phyloP scores from a whole-genome alignment of 495 filamentous ascomycete species.

The Penicillium samsonianum region DNA sequence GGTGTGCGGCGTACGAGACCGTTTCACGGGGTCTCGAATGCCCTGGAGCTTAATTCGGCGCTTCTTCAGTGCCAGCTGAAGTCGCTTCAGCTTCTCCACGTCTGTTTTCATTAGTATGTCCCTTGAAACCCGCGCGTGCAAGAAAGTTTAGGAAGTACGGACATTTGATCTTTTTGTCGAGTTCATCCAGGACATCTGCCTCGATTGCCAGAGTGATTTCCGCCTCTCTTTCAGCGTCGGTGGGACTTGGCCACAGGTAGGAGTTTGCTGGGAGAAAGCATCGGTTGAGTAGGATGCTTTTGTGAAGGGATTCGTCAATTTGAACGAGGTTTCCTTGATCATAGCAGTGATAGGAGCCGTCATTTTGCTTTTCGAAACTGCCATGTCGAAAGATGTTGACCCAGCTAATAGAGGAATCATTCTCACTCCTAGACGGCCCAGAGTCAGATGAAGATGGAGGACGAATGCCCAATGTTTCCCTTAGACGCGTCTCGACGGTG shows the following conservation, averaged over 20 bases:
- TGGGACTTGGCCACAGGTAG: neutral
- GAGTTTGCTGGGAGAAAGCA: neutral
- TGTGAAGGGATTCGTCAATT: constrained; percentile 3
- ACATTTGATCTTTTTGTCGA: constrained; percentile 4
- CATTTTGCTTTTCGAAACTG: constrained; percentile 2
- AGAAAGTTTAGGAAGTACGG: neutral
- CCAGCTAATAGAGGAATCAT: neutral
- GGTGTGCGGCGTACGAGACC: neutral
- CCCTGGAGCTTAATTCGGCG: constrained; percentile 1
- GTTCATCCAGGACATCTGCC: constrained; percentile 2
- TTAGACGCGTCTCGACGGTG: neutral
- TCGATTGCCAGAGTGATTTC: constrained; percentile 4
- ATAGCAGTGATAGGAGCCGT: neutral
- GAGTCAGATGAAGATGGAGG: neutral
- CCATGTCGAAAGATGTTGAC: constrained; percentile 6
- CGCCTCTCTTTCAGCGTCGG: neutral
- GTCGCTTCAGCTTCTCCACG: constrained; percentile 7
- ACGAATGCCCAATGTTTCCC: constrained; percentile 1
- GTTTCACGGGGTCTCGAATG: neutral
- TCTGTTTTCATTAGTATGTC: constrained; percentile 5
- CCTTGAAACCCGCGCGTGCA: too few relatives aligned
- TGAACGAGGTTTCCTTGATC: neutral
- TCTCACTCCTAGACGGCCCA: neutral
- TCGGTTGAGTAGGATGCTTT: neutral
- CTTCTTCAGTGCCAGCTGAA: constrained; percentile 9